Percentiles rank a stretch among this genome's conserved stretches.
Conservation (phyloP, 345 rosid species). For the Salix exigua region DNA sequence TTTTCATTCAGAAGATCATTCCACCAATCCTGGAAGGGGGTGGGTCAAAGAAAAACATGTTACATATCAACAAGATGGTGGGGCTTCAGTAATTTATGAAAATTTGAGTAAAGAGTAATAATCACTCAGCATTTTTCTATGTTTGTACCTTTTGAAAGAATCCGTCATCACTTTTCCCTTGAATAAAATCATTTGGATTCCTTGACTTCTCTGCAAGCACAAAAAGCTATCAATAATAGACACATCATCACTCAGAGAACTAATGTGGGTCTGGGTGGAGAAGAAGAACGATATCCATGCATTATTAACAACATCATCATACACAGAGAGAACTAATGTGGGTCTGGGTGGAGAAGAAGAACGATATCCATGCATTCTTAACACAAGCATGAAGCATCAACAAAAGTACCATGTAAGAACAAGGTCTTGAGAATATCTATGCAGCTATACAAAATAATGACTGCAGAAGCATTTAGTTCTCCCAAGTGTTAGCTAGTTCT, state of each 20-base stretch:
- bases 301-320: too few species aligned
- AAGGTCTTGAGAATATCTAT: background rate
- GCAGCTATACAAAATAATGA: background rate
- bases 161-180: constrained; percentile 52
- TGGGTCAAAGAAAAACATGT: background rate
- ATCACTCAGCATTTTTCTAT: background rate
- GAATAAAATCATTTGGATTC: constrained; percentile 42
- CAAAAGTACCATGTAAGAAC: background rate
- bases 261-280: background rate
- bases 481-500: background rate
- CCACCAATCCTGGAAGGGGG: constrained; percentile 81
- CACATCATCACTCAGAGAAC: background rate
- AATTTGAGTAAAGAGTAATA: background rate
- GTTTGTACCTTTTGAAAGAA: constrained; percentile 63
- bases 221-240: background rate
- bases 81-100: background rate
- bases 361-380: background rate
- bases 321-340: background rate
- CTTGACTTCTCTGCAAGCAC: constrained; percentile 52
- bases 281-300: background rate
- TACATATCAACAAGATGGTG: background rate
- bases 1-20: constrained; percentile 76
- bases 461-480: constrained; percentile 1
- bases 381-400: background rate
- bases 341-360: background rate